Evolutionary conservation across 2,329 filamentous ascomycete genomes (phyloP).

Genomic region (Pseudogymnoascus sp.): DNA sequence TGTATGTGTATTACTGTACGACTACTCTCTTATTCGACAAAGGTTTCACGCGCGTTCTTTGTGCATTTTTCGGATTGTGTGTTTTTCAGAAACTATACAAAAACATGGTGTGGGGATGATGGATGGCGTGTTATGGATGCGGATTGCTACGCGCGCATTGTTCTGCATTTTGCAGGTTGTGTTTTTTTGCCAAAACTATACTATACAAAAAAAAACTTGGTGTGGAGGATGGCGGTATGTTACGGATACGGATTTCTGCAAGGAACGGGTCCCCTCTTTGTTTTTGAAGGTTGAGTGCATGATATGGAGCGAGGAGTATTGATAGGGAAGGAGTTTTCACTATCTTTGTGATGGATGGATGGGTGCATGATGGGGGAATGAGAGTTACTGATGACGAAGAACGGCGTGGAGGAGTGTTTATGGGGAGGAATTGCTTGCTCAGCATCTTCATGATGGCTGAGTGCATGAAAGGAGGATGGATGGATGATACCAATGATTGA

Average conservation of each 20-base stretch:
- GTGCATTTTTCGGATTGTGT: not conserved
- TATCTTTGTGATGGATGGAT: not conserved
- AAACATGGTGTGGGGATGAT: not conserved
- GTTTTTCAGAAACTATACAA: not conserved
- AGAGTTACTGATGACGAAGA: not conserved
- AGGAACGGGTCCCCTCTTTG: not conserved
- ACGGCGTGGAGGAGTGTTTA: not conserved
- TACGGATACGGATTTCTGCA: not conserved
- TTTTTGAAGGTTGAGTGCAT: not conserved
- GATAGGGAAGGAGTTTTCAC: not conserved
- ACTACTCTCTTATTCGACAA: not conserved
- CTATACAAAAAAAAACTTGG: too few relatives aligned
- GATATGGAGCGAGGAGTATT: not conserved
- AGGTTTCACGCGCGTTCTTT: not conserved
- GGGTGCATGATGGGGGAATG: not conserved
- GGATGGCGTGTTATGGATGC: not conserved
- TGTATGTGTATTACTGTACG: not conserved
- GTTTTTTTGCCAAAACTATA: not conserved
- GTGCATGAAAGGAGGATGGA: not conserved
- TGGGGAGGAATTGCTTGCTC: not conserved
- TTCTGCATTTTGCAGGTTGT: not conserved
- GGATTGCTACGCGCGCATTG: too few relatives aligned
- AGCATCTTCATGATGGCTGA: not conserved
- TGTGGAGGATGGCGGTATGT: not conserved
- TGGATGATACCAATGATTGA: not conserved